These are phyloP conservation scores for Trapa bicornis DNA, from an alignment of 345 rosid genomes.

Conservation along the genomic window DNA sequence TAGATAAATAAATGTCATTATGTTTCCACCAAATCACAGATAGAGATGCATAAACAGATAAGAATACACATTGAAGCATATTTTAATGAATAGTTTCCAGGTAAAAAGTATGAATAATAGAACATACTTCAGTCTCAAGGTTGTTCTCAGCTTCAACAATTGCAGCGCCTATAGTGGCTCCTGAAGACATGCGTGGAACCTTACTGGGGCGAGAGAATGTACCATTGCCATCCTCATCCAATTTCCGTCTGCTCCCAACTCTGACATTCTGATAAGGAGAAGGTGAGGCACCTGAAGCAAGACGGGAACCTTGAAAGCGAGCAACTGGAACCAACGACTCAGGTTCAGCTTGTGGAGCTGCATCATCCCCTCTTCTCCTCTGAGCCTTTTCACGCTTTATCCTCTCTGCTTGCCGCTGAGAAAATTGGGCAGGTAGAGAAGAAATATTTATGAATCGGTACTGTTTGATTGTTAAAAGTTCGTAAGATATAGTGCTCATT, in stretches of 20 bases:
- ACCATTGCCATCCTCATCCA: constrained; percentile 19
- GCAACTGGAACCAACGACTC: constrained; percentile 65
- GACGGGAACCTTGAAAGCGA: constrained; percentile 70
- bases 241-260: constrained; percentile 9
- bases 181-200: constrained; percentile 38
- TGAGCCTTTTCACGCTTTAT: constrained; percentile 51
- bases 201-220: constrained; percentile 25
- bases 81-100: not conserved
- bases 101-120: constrained; percentile 8
- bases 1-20: not conserved
- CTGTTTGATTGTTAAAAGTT: not conserved
- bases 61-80: not conserved
- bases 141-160: constrained; percentile 63
- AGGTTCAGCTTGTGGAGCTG: constrained; percentile 35
- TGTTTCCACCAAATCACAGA: not conserved
- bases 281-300: constrained; percentile 73
- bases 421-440: not conserved
- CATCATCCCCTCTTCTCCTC: constrained; percentile 47
- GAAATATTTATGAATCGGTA: not conserved
- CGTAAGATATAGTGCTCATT: not conserved
- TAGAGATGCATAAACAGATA: not conserved
- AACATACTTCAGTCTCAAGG: constrained; percentile 75
- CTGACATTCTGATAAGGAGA: constrained; percentile 51
- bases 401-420: constrained; percentile 74
- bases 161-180: constrained; percentile 54